phyloP scores from a whole-genome alignment of 192 early-diverging fungal species.

The Kickxella alabastrina region DNA sequence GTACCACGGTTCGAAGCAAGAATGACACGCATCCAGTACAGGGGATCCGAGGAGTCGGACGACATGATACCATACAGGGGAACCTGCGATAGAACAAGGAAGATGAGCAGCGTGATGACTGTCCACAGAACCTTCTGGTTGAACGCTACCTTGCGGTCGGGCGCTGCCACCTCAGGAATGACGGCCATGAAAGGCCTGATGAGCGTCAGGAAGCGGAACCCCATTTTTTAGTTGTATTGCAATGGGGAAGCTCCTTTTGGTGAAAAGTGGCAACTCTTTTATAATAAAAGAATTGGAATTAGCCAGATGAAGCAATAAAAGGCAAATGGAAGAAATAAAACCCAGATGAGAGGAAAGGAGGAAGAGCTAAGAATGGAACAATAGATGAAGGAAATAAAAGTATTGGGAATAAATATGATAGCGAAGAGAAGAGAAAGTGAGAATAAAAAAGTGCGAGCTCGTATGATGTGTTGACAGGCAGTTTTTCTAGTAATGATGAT shows the following conservation, averaged over 20 bases:
- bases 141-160: conserved; percentile 97
- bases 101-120: conserved; percentile 97
- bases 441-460: too few species aligned
- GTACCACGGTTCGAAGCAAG: conserved; percentile 99
- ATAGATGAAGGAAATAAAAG: background rate
- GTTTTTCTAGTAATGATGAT: too few species aligned
- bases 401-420: too few species aligned
- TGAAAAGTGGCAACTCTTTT: too few species aligned
- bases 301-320: background rate
- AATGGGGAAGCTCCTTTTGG: too few species aligned
- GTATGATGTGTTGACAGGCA: too few species aligned
- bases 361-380: conserved; percentile 5
- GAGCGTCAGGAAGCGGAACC: conserved; percentile 89
- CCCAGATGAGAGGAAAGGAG: background rate
- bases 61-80: conserved; percentile 99
- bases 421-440: too few species aligned
- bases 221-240: conserved; percentile 25
- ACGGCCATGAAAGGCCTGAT: conserved; percentile 96
- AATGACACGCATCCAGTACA: conserved; percentile 99
- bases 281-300: background rate
- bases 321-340: background rate
- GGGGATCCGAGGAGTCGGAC: conserved; percentile 93
- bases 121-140: conserved; percentile 99
- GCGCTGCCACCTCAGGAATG: conserved; percentile 94
- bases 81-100: conserved; percentile 99